Percentiles rank a stretch among this genome's conserved stretches.
Evolutionary conservation across 2,329 filamentous ascomycete genomes (phyloP).

Genomic region (Fusarium nematophilum): DNA sequence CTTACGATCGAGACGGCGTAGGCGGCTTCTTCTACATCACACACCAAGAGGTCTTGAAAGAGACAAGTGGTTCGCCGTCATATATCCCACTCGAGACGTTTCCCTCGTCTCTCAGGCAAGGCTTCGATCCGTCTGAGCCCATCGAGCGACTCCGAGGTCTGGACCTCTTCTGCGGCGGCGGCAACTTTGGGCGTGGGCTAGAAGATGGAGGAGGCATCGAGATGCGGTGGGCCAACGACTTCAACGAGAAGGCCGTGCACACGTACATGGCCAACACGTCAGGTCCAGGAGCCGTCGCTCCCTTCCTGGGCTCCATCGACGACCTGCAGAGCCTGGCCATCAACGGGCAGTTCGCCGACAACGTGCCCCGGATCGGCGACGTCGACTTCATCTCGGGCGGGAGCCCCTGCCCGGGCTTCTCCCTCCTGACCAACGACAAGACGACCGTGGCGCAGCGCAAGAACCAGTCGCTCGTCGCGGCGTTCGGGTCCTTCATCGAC

Average conservation of each 20-base stretch:
- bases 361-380: slow-evolving; percentile 68
- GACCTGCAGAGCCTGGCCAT: slow-evolving; percentile 70
- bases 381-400: slow-evolving; percentile 79
- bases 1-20: slow-evolving; percentile 73
- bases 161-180: slow-evolving; percentile 82
- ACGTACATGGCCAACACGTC: slow-evolving; percentile 77
- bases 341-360: slow-evolving; percentile 55
- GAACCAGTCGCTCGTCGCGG: slow-evolving; percentile 82
- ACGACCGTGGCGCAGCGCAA: slow-evolving; percentile 66
- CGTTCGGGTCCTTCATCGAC: slow-evolving; percentile 80
- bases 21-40: slow-evolving; percentile 76
- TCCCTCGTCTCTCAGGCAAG: slow-evolving; percentile 61
- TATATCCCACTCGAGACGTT: slow-evolving; percentile 52
- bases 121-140: slow-evolving; percentile 59
- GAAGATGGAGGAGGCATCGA: slow-evolving; percentile 76
- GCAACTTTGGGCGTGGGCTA: slow-evolving; percentile 80
- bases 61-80: background rate
- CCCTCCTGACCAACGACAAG: slow-evolving; percentile 68
- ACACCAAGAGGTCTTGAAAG: slow-evolving; percentile 41
- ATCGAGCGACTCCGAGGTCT: slow-evolving; percentile 65
- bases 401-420: slow-evolving; percentile 83
- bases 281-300: slow-evolving; percentile 53
- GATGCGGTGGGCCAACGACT: slow-evolving; percentile 77
- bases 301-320: slow-evolving; percentile 79
- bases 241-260: slow-evolving; percentile 71